Percentiles rank a stretch among this genome's conserved stretches.
These are phyloP conservation scores for Moringa oleifera DNA, from an alignment of 345 rosid species.

Conservation along the genomic window DNA sequence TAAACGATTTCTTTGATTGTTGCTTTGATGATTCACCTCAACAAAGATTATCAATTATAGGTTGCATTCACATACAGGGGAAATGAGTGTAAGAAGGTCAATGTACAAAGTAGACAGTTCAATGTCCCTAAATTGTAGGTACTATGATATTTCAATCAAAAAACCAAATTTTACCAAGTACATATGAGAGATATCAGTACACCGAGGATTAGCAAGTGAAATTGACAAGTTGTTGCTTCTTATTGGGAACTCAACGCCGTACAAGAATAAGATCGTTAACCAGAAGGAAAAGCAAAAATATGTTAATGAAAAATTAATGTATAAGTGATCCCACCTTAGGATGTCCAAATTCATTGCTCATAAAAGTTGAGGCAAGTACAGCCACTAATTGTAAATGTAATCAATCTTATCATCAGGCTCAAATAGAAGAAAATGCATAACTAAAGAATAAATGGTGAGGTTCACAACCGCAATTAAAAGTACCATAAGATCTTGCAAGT, in stretches of 20 bases:
- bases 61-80: not conserved
- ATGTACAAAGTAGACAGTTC: slow-evolving; percentile 5
- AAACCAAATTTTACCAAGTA: slow-evolving; percentile 2
- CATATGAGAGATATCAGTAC: slow-evolving; percentile 19
- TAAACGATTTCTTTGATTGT: too few relatives aligned
- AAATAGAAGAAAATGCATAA: slow-evolving; percentile 23
- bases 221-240: slow-evolving; percentile 75
- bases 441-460: slow-evolving; percentile 4
- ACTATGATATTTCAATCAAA: too few relatives aligned
- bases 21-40: too few relatives aligned
- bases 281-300: slow-evolving; percentile 9
- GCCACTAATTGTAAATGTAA: slow-evolving; percentile 78
- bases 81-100: not conserved
- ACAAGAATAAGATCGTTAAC: slow-evolving; percentile 24
- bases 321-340: slow-evolving; percentile 51
- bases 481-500: slow-evolving; percentile 1
- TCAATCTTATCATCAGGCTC: slow-evolving; percentile 79
- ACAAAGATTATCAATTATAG: too few relatives aligned
- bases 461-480: not conserved
- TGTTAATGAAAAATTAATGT: slow-evolving; percentile 6
- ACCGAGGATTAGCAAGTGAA: slow-evolving; percentile 74
- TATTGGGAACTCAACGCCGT: slow-evolving; percentile 96
- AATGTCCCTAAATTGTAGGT: not conserved
- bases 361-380: slow-evolving; percentile 87
- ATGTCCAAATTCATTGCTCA: slow-evolving; percentile 99